A percentile compares a stretch with the other conserved stretches of the same genome.
These are phyloP conservation scores for Coprinopsis strossmayeri DNA, from an alignment of 768 basidiomycete species.

Conservation along the genomic window DNA sequence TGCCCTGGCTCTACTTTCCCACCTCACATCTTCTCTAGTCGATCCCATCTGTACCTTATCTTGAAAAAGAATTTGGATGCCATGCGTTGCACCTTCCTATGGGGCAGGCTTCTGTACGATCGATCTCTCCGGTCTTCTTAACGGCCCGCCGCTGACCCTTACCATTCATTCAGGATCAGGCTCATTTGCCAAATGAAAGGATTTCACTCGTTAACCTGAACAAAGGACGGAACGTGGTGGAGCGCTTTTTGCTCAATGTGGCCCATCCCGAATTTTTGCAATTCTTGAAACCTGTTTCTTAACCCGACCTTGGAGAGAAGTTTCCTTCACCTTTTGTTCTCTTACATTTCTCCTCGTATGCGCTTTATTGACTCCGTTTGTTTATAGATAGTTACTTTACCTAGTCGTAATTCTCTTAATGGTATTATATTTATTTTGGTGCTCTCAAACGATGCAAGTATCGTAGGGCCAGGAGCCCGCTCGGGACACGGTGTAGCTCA, in stretches of 20 bases:
- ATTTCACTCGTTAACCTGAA: conserved; percentile 80
- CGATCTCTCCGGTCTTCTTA: not conserved
- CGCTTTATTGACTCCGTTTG: too few species aligned
- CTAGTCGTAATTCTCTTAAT: too few species aligned
- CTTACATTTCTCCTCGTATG: too few species aligned
- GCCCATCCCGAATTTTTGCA: conserved; percentile 23
- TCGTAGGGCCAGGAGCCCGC: too few species aligned
- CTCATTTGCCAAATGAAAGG: conserved; percentile 90
- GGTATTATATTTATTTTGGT: too few species aligned
- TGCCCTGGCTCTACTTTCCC: not conserved
- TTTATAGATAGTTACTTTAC: too few species aligned
- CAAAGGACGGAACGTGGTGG: conserved; percentile 70
- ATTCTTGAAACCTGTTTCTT: conserved; percentile 5
- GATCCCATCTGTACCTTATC: conserved; percentile 88
- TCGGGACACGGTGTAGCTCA: too few species aligned
- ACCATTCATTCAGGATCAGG: conserved; percentile 78
- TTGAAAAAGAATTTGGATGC: conserved; percentile 88
- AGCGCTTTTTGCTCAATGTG: conserved; percentile 61
- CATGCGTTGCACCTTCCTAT: conserved; percentile 91
- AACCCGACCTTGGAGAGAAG: too few species aligned
- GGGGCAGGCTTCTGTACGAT: conserved; percentile 79
- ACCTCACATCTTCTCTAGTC: conserved; percentile 41
- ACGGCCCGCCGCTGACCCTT: conserved; percentile 6
- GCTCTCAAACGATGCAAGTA: too few species aligned
- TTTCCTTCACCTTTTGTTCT: too few species aligned